Evolutionary conservation across 2,329 filamentous ascomycete genomes (phyloP), one percentile per base, ranked within the genome.

Genomic region (Diaporthe australafricana): DNA sequence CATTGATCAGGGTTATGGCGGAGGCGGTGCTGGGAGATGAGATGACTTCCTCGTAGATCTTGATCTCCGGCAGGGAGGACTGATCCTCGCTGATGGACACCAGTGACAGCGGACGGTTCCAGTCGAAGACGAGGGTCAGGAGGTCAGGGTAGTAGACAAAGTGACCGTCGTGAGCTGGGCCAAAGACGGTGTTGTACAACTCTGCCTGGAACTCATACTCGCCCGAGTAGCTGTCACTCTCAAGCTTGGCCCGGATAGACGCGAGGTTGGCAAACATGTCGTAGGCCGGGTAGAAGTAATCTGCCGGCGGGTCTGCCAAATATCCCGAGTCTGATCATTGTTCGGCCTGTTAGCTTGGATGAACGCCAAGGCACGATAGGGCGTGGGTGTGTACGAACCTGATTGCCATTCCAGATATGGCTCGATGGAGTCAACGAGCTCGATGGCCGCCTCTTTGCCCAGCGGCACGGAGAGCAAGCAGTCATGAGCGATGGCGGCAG

Each of bases 371-470:
- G n/a, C n/a, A n/a, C n/a, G n/a, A n/a, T n/a, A n/a, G n/a, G n/a
- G n/a, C n/a, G n/a, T n/a, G n/a, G n/a, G n/a, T n/a, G 30, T 5
- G 42, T 38, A 20, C 47, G 17, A 79, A 82, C 81, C 81, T 38
- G 78, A 81, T 73, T 83, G 81, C 81, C 81, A 85, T 71, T 83
- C 81, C 40, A 84, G 68, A 74, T 85, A 85, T 1, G 83, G 83
- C 73, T 77, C 77, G 22, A 84, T 76, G 53, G 81, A 78, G 63
- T 83, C 79, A 40, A 85, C 78, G 40, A 83, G 81, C 65, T 80
- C 78, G 32, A 84, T 75, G 7, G 83, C 83, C 0, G 74, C 81
- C 42, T 79, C 76, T 76, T 83, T 83, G 57, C 80, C 71, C 22
- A 85, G 80, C 1, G 83, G 82, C 9, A 85, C 81, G 0, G 83